Conservation (phyloP, 2,329 filamentous ascomycete genomes). For the Epichloe hybrida region DNA sequence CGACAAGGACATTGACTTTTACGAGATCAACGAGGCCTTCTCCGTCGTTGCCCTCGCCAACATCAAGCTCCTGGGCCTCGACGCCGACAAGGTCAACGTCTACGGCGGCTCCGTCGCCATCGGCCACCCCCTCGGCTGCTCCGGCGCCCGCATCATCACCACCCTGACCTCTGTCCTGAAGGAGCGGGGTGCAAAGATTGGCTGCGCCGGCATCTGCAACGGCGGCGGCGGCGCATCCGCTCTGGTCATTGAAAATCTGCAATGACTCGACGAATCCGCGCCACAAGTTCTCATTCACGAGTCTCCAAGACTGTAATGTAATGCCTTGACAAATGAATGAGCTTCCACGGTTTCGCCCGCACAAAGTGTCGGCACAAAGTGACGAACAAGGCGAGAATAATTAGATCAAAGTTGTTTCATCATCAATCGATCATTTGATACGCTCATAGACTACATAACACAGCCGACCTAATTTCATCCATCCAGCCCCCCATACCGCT, state of each 20-base stretch:
- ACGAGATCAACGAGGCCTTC: conserved; percentile 99
- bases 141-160: conserved; percentile 83
- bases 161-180: conserved; percentile 80
- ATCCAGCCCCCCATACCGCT: too few species aligned
- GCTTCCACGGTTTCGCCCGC: not conserved
- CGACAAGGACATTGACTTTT: conserved; percentile 70
- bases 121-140: conserved; percentile 87
- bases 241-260: conserved; percentile 69
- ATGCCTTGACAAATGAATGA: conserved; percentile 1
- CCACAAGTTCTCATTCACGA: not conserved
- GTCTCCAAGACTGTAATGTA: conserved; percentile 3
- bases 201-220: conserved; percentile 92
- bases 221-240: conserved; percentile 92
- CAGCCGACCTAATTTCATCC: not conserved
- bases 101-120: conserved; percentile 92
- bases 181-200: conserved; percentile 87
- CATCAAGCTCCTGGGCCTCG: conserved; percentile 75
- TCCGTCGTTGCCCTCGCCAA: conserved; percentile 93
- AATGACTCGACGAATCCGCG: conserved; percentile 34
- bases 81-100: conserved; percentile 81
- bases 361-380: too few species aligned
- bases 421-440: not conserved
- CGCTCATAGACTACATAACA: not conserved
- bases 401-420: not conserved
- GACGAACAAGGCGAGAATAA: not conserved